phyloP scores from a whole-genome alignment of 148 eudicot genomes.

The Heliosperma pusillum region DNA sequence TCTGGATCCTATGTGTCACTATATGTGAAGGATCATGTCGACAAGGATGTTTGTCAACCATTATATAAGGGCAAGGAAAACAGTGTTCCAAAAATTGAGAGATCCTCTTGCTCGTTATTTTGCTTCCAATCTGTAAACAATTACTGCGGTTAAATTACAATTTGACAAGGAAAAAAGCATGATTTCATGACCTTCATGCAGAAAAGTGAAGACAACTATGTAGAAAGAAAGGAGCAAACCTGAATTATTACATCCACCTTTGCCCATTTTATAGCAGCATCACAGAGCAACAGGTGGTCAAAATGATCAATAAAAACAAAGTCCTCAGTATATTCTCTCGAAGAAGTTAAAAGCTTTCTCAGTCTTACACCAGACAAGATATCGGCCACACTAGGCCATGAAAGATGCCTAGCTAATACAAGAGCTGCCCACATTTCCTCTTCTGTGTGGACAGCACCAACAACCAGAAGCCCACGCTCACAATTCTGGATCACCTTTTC shows the following conservation, averaged over 20 bases:
- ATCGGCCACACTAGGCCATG: slow-evolving; percentile 86
- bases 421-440: slow-evolving; percentile 94
- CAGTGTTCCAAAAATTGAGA: slow-evolving; percentile 62
- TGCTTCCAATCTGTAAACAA: slow-evolving; percentile 70
- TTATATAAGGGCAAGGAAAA: slow-evolving; percentile 65
- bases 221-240: slow-evolving; percentile 39
- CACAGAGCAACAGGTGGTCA: slow-evolving; percentile 71
- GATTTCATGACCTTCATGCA: neutral
- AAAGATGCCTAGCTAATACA: slow-evolving; percentile 73
- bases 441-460: slow-evolving; percentile 66
- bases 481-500: slow-evolving; percentile 50
- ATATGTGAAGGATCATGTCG: slow-evolving; percentile 95
- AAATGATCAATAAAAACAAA: slow-evolving; percentile 76
- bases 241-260: slow-evolving; percentile 77
- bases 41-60: slow-evolving; percentile 80
- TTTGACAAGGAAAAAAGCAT: neutral
- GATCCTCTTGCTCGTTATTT: slow-evolving; percentile 78
- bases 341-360: slow-evolving; percentile 54
- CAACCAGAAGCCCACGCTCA: slow-evolving; percentile 54
- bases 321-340: slow-evolving; percentile 39
- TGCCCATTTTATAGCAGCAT: slow-evolving; percentile 50
- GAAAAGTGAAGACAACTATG: neutral
- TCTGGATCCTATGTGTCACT: slow-evolving; percentile 84
- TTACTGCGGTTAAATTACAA: slow-evolving; percentile 2
- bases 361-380: slow-evolving; percentile 81